A percentile compares a stretch with the other conserved stretches of the same genome.
Conservation (phyloP, 768 basidiomycete genomes). For the Suillus luteus region DNA sequence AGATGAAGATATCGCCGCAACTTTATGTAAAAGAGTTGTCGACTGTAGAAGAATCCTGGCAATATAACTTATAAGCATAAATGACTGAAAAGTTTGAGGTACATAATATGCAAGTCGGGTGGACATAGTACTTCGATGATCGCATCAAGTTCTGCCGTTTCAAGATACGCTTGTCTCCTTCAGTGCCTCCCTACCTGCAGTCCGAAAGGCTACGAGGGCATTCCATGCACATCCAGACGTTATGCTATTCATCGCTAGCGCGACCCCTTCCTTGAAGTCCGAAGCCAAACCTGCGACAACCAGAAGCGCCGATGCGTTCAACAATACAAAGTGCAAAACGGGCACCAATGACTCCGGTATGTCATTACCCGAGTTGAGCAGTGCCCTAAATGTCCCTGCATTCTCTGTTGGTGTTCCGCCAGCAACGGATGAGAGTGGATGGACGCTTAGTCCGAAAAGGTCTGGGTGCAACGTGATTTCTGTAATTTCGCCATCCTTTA, state of each 20-base stretch:
- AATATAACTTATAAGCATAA: neutral
- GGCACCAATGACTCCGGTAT: slow-evolving; percentile 61
- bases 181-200: slow-evolving; percentile 33
- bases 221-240: slow-evolving; percentile 61
- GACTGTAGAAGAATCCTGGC: neutral
- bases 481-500: slow-evolving; percentile 67
- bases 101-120: neutral
- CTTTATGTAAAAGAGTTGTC: neutral
- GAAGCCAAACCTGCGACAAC: slow-evolving; percentile 78
- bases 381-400: slow-evolving; percentile 64
- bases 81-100: neutral
- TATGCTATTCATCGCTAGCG: slow-evolving; percentile 63
- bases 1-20: neutral
- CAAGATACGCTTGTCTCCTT: neutral
- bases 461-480: slow-evolving; percentile 64
- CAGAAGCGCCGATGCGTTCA: slow-evolving; percentile 89
- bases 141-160: neutral
- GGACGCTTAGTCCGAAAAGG: slow-evolving; percentile 74
- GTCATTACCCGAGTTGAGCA: slow-evolving; percentile 60
- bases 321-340: slow-evolving; percentile 81
- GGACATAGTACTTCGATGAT: neutral
- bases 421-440: slow-evolving; percentile 68
- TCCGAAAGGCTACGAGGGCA: slow-evolving; percentile 54
- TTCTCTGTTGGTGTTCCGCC: slow-evolving; percentile 82
- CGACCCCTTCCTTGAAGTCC: slow-evolving; percentile 71